Conservation (phyloP, 176 grass and related monocot species). For the Oryza punctata region DNA sequence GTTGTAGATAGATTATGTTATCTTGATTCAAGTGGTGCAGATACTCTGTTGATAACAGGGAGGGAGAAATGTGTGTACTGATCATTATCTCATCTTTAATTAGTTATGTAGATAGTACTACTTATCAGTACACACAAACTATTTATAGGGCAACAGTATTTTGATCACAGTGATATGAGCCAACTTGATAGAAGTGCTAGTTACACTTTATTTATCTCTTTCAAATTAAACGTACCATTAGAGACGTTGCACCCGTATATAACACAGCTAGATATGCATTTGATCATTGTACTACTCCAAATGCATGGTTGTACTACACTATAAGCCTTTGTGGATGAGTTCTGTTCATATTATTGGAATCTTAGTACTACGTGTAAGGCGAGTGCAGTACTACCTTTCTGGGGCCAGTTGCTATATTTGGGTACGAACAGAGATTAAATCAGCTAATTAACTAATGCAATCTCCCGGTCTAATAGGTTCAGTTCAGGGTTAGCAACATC, state of each 20-base stretch:
- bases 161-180: too few relatives aligned
- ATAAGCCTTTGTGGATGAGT: neutral
- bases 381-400: neutral
- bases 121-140: neutral
- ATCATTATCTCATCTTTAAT: neutral
- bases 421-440: neutral
- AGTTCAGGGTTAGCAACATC: too few relatives aligned
- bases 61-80: neutral
- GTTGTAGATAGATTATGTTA: neutral
- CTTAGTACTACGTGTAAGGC: neutral
- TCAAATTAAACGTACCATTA: neutral
- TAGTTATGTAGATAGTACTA: neutral
- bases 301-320: neutral
- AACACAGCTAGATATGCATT: neutral
- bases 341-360: neutral
- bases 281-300: neutral
- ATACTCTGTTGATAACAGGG: neutral
- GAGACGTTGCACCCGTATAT: neutral
- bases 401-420: neutral
- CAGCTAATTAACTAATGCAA: too few relatives aligned
- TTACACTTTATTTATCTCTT: neutral
- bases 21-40: neutral
- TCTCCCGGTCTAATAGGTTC: too few relatives aligned
- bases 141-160: neutral
- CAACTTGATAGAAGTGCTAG: neutral